Conservation (phyloP, 768 basidiomycete genomes). For the Suillus placidus region DNA sequence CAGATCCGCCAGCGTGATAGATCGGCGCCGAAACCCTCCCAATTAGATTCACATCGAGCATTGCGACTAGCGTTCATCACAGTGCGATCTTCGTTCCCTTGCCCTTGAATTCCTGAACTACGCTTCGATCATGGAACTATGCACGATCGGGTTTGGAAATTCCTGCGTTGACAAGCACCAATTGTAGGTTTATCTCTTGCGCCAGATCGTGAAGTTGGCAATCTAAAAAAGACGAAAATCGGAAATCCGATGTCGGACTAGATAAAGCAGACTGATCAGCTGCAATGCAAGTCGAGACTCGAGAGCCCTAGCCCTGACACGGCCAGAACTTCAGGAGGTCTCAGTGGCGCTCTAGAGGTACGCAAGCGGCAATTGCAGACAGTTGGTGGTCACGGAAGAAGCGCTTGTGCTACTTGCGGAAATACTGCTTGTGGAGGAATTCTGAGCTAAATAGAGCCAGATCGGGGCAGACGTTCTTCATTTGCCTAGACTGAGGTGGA, state of each 20-base stretch:
- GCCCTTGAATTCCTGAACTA: slow-evolving; percentile 75
- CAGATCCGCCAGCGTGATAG: slow-evolving; percentile 25
- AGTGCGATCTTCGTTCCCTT: slow-evolving; percentile 70
- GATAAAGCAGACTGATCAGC: background rate
- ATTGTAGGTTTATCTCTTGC: slow-evolving; percentile 25
- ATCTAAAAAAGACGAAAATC: slow-evolving; percentile 33
- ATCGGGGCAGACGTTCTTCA: background rate
- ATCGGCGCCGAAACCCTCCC: slow-evolving; percentile 87
- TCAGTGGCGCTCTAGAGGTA: slow-evolving; percentile 13
- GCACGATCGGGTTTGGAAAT: slow-evolving; percentile 77
- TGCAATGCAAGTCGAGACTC: slow-evolving; percentile 39
- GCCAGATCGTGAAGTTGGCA: slow-evolving; percentile 48
- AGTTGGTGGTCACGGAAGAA: slow-evolving; percentile 3
- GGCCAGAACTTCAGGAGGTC: slow-evolving; percentile 37
- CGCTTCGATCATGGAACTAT: slow-evolving; percentile 58
- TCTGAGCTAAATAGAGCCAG: background rate
- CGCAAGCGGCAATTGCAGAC: background rate
- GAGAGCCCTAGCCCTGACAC: slow-evolving; percentile 53
- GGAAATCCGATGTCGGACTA: slow-evolving; percentile 2
- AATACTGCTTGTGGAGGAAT: background rate
- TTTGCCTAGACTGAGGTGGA: background rate
- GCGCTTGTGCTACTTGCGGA: slow-evolving; percentile 3
- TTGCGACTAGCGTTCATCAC: slow-evolving; percentile 81
- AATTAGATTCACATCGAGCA: slow-evolving; percentile 74
- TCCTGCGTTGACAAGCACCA: slow-evolving; percentile 51